Base-by-base conservation (phyloP, 163 green algal genomes). In the Prototheca stagnorum region DNA sequence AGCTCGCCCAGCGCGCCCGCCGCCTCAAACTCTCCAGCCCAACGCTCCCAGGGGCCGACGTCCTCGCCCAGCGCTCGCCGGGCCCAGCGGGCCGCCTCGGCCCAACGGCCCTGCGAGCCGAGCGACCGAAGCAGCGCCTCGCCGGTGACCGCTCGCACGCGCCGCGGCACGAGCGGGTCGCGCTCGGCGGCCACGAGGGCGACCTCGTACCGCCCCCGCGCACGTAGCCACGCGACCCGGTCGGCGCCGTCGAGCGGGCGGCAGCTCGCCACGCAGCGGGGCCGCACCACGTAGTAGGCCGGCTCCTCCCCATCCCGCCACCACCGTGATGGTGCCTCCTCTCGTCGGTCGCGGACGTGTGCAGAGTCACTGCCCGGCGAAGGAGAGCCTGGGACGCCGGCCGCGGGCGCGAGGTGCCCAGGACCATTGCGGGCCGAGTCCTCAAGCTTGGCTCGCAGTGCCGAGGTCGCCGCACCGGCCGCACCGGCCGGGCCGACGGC, bases 21-120 rank as follows among this genome's bases (percentile, higher is more conserved):
- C 17, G 50, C 49, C 57, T 75, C 85, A 75, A 96, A 96, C 8
- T 72, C 39, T 51, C 82, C 85, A 28, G 86, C 67, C 67, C 74
- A 90, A 4, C 76, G 68, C 67, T 95, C 87, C 87, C 87, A 96
- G 9, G 72, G 64, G 2, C 52, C 19, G 1, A 61, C 57, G 45
- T 78, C 56, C 1, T 53, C 48, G 25, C 58, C 42, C 40, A 92
- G 62, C 24, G 77, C 65, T n/a, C 61, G 33, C 21, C 59, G 28
- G 5, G 26, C 41, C n/a, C 74, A 27, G 24, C 16, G 21, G 22
- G 39, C 39, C 5, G 50, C 50, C 25, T 23, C 19, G 36, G 25
- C 25, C 29, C 41, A 57, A n/a, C 25, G 23, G 19, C 49, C 34
- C 11, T 22, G 37, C 22, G 23, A 24, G 15, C 28, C 16, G 28